Evolutionary conservation across 2,329 filamentous ascomycete genomes (phyloP), one percentile per base, ranked within the genome.

Genomic region (Delphinella strobiligena): DNA sequence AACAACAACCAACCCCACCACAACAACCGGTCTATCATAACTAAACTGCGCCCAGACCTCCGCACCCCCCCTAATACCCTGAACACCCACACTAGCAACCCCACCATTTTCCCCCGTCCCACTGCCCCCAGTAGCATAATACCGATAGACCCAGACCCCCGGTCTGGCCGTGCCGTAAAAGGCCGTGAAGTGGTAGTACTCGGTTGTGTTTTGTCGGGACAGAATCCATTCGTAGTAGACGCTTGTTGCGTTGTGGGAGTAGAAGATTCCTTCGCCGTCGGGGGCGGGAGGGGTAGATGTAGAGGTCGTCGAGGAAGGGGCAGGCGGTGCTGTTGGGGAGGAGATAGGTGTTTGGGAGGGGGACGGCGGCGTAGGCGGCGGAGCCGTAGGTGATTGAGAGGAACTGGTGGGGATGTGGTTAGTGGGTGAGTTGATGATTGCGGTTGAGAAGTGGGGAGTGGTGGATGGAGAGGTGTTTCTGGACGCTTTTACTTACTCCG

Each of bases 291-390:
- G 45, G 47, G 34, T 46, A 49, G 10, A 56, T 43, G 39, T 49
- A 51, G 3, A 56, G 46, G 40, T 61, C 58, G 37, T 58, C 54
- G 45, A 53, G 56, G 40, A 55, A 54, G 4, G 57, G 52, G 3
- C 42, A 49, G 15, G 56, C 40, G 31, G 53, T 49, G 38, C 47
- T 48, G 22, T 46, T 42, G 3, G 57, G 54, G 8, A n/a, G n/a
- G n/a, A 59, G 40, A 18, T 34, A 34, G 19, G 38, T 15, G 22
- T 49, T 46, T 1, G 55, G 55, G 14, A 57, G 40, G 2, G 40
- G 31, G 15, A 38, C 19, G 19, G 43, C 38, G 29, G 52, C 45
- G 42, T 53, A 60, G 14, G 49, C 42, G 4, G 47, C 27, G 29
- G 47, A 46, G 36, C 56, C 54, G 35, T 46, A 31, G 14, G 34